Base-by-base conservation (phyloP, 768 basidiomycete species). In the Termitomyces sp. region DNA sequence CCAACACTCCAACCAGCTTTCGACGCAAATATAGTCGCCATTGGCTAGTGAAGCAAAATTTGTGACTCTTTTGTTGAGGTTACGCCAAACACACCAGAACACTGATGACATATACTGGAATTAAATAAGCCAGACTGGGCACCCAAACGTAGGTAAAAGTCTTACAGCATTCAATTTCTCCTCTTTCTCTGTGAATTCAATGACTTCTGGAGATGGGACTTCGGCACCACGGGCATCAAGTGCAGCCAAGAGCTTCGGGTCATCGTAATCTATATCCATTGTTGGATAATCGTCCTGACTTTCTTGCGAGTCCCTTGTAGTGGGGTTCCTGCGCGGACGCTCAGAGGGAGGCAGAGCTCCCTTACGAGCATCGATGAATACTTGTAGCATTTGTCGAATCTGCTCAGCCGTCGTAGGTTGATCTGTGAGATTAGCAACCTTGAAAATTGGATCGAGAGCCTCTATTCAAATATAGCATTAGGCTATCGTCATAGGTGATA, bases 281-380 rank as follows among this genome's bases (percentile, higher is more conserved):
- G 61, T 60, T 16, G 79, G 83, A 60, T 84, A 93, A 52, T 87
- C 84, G 55, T 92, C 90, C 65, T 95, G 90, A 60, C 87, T 92
- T 59, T 92, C 91, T 63, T 83, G 82, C 43, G 78, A 79, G 37
- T 81, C 81, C 17, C 66, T 67, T 8, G 62, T 59, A 16, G 44
- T 59, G 35, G 65, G 65, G 32, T 59, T 60, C n/a, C 68, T 59
- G 4, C 66, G 57, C 6, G 70, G 71, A 1, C 70, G 76, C 29
- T 71, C 67, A 0, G 76, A 78, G 19, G 69, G 69, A 10, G 83
- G 84, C 27, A 88, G 62, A 31, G 78, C 77, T 12, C 60, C 68
- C 12, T 71, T 65, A 34, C 90, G 78, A 17, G 78, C 80, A 56
- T 85, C 73, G 11, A 95, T 77, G 64, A 90, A 86, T 0, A 78